Evolutionary conservation across 495 filamentous ascomycete genomes (phyloP).

Genomic region (Massariosphaeria phaeospora): DNA sequence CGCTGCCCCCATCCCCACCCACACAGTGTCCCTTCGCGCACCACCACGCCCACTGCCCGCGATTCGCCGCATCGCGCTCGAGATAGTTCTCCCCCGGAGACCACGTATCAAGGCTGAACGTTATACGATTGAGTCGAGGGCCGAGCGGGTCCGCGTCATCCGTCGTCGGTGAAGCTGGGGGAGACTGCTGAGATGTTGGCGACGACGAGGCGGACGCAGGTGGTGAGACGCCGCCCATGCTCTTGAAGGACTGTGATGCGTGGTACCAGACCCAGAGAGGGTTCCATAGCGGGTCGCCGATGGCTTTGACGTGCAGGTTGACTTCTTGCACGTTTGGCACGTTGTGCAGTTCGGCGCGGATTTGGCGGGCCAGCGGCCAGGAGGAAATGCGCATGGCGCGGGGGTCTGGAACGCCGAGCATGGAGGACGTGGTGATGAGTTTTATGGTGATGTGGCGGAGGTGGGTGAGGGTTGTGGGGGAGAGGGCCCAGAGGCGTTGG

Average conservation of each 20-base stretch:
- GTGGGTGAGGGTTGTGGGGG: conserved; percentile 9
- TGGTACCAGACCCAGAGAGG: conserved; percentile 34
- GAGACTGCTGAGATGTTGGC: background rate
- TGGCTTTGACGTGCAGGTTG: conserved; percentile 28
- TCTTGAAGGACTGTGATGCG: conserved; percentile 23
- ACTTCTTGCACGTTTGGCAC: conserved; percentile 20
- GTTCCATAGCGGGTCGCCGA: conserved; percentile 33
- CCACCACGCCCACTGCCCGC: conserved; percentile 22
- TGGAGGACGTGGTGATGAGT: conserved; percentile 25
- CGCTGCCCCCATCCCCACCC: background rate
- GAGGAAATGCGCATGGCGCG: conserved; percentile 16
- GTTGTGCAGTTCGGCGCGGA: conserved; percentile 15
- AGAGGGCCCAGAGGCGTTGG: conserved; percentile 11
- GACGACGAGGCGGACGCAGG: background rate
- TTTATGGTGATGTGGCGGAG: conserved; percentile 24
- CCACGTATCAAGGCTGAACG: conserved; percentile 27
- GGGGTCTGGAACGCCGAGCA: conserved; percentile 29
- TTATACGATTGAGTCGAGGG: conserved; percentile 22
- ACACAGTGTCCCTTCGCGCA: conserved; percentile 19
- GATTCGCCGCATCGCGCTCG: conserved; percentile 1
- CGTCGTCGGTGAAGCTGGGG: background rate
- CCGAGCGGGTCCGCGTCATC: background rate
- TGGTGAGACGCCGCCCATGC: background rate
- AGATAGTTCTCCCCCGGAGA: conserved; percentile 26
- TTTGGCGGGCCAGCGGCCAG: conserved; percentile 24